These are phyloP conservation scores for Cordyceps cateniannulata DNA, from an alignment of 2,329 filamentous ascomycete species.

Conservation along the genomic window DNA sequence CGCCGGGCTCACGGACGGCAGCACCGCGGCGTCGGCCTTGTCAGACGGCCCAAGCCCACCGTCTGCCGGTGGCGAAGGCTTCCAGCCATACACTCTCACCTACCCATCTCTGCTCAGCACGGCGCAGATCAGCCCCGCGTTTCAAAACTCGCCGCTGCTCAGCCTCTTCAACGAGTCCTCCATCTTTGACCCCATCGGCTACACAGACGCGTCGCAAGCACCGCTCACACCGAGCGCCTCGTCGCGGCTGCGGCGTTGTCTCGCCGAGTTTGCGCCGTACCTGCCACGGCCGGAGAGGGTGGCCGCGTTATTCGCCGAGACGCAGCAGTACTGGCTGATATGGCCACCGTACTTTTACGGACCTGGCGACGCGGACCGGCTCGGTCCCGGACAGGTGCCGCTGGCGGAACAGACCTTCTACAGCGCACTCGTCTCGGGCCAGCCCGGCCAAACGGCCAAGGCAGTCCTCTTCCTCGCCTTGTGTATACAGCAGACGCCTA, in stretches of 20 bases:
- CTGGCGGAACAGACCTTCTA: constrained; percentile 28
- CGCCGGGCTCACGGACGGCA: constrained; percentile 2
- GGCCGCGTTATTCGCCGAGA: constrained; percentile 17
- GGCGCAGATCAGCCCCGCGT: neutral
- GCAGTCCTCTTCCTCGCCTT: constrained; percentile 37
- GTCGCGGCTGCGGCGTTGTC: constrained; percentile 8
- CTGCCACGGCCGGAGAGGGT: constrained; percentile 13
- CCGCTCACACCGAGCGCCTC: neutral
- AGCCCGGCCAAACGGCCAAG: constrained; percentile 29
- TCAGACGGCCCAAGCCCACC: neutral
- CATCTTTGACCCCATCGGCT: constrained; percentile 1
- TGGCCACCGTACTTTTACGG: constrained; percentile 18
- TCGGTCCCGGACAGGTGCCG: constrained; percentile 12
- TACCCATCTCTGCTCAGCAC: neutral
- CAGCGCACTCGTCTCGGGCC: constrained; percentile 26
- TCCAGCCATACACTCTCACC: neutral
- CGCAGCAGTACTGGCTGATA: constrained; percentile 20
- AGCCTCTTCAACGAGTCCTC: constrained; percentile 3
- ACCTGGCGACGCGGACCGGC: neutral
- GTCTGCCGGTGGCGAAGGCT: neutral
- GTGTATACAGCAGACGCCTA: constrained; percentile 33
- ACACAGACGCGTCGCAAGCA: neutral
- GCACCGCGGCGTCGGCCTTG: neutral
- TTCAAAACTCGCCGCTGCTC: constrained; percentile 5
- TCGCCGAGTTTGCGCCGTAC: constrained; percentile 13